phyloP scores from a whole-genome alignment of 1,284 basidiomycete genomes.

The Rhizoctonia solani region DNA sequence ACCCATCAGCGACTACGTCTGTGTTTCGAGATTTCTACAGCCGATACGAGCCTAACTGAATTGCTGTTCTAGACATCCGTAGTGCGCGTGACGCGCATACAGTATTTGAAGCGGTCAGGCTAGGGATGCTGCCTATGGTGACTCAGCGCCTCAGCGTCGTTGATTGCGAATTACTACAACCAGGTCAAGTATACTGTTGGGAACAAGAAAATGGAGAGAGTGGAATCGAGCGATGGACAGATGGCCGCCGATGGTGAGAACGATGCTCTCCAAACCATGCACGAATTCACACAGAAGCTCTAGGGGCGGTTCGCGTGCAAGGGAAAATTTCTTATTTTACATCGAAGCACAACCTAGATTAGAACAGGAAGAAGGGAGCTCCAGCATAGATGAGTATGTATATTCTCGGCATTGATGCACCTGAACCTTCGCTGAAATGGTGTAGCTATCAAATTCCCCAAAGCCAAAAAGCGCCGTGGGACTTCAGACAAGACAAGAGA shows the following conservation, averaged over 20 bases:
- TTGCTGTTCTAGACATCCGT: constrained; percentile 62
- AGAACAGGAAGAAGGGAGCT: background rate
- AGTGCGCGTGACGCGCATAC: constrained; percentile 62
- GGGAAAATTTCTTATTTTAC: constrained; percentile 11
- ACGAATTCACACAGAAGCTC: constrained; percentile 13
- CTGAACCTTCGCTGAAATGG: background rate
- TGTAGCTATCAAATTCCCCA: background rate
- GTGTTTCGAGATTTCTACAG: background rate
- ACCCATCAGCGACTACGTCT: constrained; percentile 1
- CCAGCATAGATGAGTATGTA: background rate
- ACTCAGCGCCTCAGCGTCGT: constrained; percentile 65
- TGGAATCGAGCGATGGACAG: constrained; percentile 74
- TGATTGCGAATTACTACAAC: constrained; percentile 67
- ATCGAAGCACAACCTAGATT: background rate
- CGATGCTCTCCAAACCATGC: background rate
- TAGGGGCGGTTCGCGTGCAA: constrained; percentile 21
- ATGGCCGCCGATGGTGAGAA: constrained; percentile 67
- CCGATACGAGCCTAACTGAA: background rate
- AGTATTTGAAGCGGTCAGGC: constrained; percentile 73
- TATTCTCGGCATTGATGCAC: background rate
- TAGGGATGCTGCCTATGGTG: constrained; percentile 68
- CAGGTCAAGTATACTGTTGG: constrained; percentile 81
- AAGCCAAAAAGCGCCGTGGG: background rate
- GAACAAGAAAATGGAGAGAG: constrained; percentile 79
- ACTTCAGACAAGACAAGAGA: constrained; percentile 11